Percentiles rank a stretch among this genome's conserved stretches.
These are phyloP conservation scores for Arctium lappa DNA, from an alignment of 129 eudicot genomes.

Conservation along the genomic window DNA sequence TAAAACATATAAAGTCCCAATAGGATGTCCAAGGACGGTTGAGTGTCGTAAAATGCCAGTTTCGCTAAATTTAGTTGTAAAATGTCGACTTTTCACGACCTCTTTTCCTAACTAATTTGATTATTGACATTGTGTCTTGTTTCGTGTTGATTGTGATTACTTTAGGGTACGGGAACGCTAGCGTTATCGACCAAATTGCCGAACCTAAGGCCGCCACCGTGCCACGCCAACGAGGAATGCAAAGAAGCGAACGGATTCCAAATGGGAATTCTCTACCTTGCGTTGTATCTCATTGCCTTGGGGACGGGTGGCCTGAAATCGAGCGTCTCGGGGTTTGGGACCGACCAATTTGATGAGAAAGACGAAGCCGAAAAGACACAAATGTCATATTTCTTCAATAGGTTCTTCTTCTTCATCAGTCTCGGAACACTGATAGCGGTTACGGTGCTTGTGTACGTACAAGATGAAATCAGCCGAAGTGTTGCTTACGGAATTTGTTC, in stretches of 20 bases:
- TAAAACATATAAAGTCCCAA: no score
- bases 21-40: no score
- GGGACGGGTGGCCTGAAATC: slow-evolving; percentile 94
- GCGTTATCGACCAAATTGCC: slow-evolving; percentile 69
- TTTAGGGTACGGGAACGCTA: slow-evolving; percentile 76
- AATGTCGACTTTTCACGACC: no score
- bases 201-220: slow-evolving; percentile 65
- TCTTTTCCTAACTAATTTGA: not conserved
- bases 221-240: slow-evolving; percentile 45
- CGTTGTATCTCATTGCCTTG: slow-evolving; percentile 68
- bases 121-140: not conserved
- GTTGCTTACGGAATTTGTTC: slow-evolving; percentile 82
- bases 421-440: slow-evolving; percentile 67
- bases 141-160: not conserved
- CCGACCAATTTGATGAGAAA: slow-evolving; percentile 82
- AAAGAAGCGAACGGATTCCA: slow-evolving; percentile 67
- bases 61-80: no score
- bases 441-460: slow-evolving; percentile 72
- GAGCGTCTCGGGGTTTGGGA: slow-evolving; percentile 85
- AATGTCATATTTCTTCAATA: slow-evolving; percentile 69
- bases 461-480: slow-evolving; percentile 75
- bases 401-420: slow-evolving; percentile 92
- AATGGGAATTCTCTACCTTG: slow-evolving; percentile 81
- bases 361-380: slow-evolving; percentile 72
- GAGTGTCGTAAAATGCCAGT: no score